Evolutionary conservation across 306 rosid genomes (phyloP).

Genomic region (Carpinus viminea): DNA sequence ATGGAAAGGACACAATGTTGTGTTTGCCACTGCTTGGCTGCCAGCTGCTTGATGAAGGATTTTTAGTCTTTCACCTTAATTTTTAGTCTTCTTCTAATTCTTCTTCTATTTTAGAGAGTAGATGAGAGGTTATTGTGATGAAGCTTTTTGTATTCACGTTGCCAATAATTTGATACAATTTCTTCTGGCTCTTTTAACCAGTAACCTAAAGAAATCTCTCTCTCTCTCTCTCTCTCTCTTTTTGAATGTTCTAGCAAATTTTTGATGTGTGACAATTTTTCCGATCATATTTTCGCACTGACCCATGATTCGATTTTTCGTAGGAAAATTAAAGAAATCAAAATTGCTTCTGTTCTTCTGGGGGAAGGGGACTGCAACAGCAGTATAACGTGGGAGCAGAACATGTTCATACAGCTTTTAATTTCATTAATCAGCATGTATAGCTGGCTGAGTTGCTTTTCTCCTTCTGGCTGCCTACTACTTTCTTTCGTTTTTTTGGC

Average conservation of each 20-base stretch:
- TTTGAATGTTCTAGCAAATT: neutral
- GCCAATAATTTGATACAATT: neutral
- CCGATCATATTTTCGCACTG: neutral
- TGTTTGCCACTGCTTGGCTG: conserved; percentile 86
- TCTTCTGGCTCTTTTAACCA: neutral
- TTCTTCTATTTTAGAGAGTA: neutral
- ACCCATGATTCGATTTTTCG: neutral
- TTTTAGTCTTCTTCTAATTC: neutral
- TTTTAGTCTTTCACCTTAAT: neutral
- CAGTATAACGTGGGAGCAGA: neutral
- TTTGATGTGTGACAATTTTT: too few relatives aligned
- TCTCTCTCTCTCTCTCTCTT: neutral
- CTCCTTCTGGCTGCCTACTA: neutral
- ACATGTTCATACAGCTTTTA: neutral
- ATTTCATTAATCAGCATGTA: neutral
- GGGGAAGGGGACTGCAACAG: neutral
- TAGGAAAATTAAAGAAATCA: neutral
- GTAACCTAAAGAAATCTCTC: neutral
- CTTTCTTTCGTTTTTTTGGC: neutral
- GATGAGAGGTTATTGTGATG: conserved; percentile 1
- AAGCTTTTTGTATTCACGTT: conserved; percentile 1
- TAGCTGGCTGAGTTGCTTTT: neutral
- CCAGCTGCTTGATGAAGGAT: conserved; percentile 27
- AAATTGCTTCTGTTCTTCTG: neutral
- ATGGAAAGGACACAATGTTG: conserved; percentile 96